A percentile compares a stretch with the other conserved stretches of the same genome.
Conservation (phyloP, 2,329 filamentous ascomycete species). For the Parastagonospora nodorum region DNA sequence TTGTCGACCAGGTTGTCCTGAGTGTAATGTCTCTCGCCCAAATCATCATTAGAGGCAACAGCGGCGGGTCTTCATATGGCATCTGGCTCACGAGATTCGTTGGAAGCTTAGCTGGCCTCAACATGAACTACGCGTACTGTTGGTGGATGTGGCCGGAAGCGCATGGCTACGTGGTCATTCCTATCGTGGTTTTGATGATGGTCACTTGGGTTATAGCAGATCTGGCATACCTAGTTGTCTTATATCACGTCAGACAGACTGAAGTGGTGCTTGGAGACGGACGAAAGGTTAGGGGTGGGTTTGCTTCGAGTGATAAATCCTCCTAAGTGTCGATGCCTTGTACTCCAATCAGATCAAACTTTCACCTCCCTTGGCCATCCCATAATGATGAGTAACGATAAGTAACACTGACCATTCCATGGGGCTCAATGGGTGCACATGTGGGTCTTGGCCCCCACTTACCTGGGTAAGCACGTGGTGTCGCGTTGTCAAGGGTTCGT, state of each 20-base stretch:
- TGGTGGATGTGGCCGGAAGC: slow-evolving; percentile 58
- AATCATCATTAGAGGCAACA: slow-evolving; percentile 54
- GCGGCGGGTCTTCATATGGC: slow-evolving; percentile 61
- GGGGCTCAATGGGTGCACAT: too few relatives aligned
- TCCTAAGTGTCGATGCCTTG: too few relatives aligned
- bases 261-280: slow-evolving; percentile 4
- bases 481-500: too few relatives aligned
- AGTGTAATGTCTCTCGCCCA: slow-evolving; percentile 51
- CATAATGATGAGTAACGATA: too few relatives aligned
- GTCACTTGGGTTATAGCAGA: slow-evolving; percentile 51
- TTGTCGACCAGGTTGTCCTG: slow-evolving; percentile 50
- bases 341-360: too few relatives aligned
- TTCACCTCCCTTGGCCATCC: too few relatives aligned
- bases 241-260: slow-evolving; percentile 29
- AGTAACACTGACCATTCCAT: too few relatives aligned
- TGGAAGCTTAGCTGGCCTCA: slow-evolving; percentile 73
- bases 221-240: slow-evolving; percentile 52
- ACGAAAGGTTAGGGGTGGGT: neutral
- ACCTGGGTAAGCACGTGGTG: too few relatives aligned
- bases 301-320: too few relatives aligned
- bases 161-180: slow-evolving; percentile 54
- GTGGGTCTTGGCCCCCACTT: too few relatives aligned
- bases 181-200: slow-evolving; percentile 51
- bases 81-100: slow-evolving; percentile 85
- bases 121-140: slow-evolving; percentile 55